phyloP scores from a whole-genome alignment of 2,329 filamentous ascomycete species.

The Arthroderma sp. region DNA sequence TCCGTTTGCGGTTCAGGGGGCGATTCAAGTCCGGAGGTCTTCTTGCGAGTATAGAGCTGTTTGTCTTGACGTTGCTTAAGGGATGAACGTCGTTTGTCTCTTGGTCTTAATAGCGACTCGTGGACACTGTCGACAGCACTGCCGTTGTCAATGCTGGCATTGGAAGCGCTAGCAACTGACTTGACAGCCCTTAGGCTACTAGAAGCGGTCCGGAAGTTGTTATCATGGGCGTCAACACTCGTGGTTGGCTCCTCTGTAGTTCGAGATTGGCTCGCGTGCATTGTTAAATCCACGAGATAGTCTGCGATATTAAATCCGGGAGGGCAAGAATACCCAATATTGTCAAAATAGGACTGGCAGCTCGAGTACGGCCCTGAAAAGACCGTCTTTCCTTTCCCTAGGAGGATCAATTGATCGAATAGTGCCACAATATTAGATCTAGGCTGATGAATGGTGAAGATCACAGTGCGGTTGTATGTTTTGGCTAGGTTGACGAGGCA shows the following conservation, averaged over 20 bases:
- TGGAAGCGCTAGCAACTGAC: conserved; percentile 75
- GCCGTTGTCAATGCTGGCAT: conserved; percentile 56
- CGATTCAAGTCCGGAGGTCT: conserved; percentile 44
- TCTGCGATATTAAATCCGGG: conserved; percentile 98
- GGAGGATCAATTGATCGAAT: conserved; percentile 83
- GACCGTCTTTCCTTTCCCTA: conserved; percentile 79
- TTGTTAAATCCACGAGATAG: conserved; percentile 91
- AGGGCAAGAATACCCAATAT: conserved; percentile 82
- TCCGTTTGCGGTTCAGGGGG: conserved; percentile 48
- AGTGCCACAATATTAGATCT: conserved; percentile 96
- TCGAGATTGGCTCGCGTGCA: conserved; percentile 65
- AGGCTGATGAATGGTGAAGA: conserved; percentile 97
- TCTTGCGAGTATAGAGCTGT: conserved; percentile 78
- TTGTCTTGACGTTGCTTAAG: conserved; percentile 77
- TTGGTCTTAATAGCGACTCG: conserved; percentile 52
- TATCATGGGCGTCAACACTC: conserved; percentile 48
- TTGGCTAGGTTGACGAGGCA: conserved; percentile 90
- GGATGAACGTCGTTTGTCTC: conserved; percentile 61
- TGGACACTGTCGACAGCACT: conserved; percentile 46
- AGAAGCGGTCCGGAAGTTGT: conserved; percentile 56
- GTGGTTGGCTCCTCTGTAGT: conserved; percentile 46
- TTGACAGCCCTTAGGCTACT: conserved; percentile 84
- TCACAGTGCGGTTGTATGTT: conserved; percentile 90
- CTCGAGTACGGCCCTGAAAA: conserved; percentile 83
- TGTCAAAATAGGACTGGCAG: conserved; percentile 87